A percentile compares a stretch with the other conserved stretches of the same genome.
phyloP scores from a whole-genome alignment of 2,329 filamentous ascomycete species.

The Epichloe amarillans region DNA sequence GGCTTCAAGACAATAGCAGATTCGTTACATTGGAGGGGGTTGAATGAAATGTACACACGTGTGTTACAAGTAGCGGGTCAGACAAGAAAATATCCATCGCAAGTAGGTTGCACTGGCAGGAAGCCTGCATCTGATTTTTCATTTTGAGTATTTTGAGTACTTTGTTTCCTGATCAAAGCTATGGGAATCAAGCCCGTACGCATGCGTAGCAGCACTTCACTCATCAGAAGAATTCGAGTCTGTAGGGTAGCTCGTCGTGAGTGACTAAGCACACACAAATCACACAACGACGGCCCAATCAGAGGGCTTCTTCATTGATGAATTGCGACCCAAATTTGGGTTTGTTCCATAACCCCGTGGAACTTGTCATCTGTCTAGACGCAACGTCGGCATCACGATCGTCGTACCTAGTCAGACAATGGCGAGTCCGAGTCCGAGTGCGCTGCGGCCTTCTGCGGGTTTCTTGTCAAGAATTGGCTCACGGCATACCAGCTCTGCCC shows the following conservation, averaged over 20 bases:
- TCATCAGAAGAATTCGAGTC: too few relatives aligned
- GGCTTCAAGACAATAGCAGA: too few relatives aligned
- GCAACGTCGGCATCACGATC: neutral
- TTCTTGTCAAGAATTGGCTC: constrained; percentile 9
- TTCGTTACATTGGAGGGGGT: too few relatives aligned
- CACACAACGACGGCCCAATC: neutral
- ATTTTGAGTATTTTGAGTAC: too few relatives aligned
- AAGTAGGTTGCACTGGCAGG: too few relatives aligned
- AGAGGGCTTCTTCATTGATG: neutral
- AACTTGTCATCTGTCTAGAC: neutral
- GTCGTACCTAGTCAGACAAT: constrained; percentile 12
- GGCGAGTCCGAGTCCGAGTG: constrained; percentile 15
- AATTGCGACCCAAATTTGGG: neutral
- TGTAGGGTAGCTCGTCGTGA: neutral
- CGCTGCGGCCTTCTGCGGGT: constrained; percentile 15
- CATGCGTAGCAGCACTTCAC: too few relatives aligned
- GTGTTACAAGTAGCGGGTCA: too few relatives aligned
- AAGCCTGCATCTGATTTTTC: too few relatives aligned
- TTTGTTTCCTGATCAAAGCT: too few relatives aligned
- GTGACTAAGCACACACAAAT: neutral
- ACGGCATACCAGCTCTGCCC: constrained; percentile 4
- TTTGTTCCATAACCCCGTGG: neutral
- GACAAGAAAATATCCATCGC: too few relatives aligned
- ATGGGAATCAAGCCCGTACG: too few relatives aligned
- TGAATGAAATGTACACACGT: too few relatives aligned